Base-by-base conservation (phyloP, 139 green algal species). In the Gonium pectorale region DNA sequence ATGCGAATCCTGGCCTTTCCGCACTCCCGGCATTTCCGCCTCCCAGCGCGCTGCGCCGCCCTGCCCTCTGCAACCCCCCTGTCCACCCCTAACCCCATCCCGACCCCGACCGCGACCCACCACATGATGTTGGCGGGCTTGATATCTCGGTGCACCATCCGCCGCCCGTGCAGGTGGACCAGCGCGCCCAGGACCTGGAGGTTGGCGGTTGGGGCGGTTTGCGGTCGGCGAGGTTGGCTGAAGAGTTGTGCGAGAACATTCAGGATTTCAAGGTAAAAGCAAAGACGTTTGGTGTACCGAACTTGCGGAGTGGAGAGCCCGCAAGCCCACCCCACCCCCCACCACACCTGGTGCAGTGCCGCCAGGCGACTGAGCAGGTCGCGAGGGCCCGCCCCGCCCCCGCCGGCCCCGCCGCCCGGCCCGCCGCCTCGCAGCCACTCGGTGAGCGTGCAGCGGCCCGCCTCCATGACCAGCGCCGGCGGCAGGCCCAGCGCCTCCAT, bases 111-210 rank as follows among this genome's bases (percentile, higher is more conserved):
- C 44, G 40, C 67, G 11, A 74, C 67, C 8, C 60, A 82, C 74
- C 77, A 83, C 77, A 83, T 83, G 59, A 83, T 83, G 77, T 73
- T 83, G 60, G 77, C 62, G 5, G 77, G 77, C 43, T 83, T 83
- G 62, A 83, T 43, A n/a, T 83, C 77, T 7, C 77, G 60, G 62
- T 83, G 77, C 59, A 83, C 77, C 38, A 51, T 21, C 19, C 77
- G 22, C 31, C 41, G n/a, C 6, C 43, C 38, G 62, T 83, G 77
- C 40, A 83, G 59, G 59, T 83, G 77, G 43, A 73, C 44, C 60
- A 83, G 59, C 77, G 77, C 77, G 22, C 62, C 41, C 77, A 83
- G 77, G 9, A 83, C 51, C 59, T n/a, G n/a, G n/a, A n/a, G n/a
- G n/a, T n/a, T n/a, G n/a, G n/a, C n/a, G n/a, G n/a, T n/a, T n/a